Conservation (phyloP, 1,139 yeast genomes). For the Pneumocystis canis region DNA sequence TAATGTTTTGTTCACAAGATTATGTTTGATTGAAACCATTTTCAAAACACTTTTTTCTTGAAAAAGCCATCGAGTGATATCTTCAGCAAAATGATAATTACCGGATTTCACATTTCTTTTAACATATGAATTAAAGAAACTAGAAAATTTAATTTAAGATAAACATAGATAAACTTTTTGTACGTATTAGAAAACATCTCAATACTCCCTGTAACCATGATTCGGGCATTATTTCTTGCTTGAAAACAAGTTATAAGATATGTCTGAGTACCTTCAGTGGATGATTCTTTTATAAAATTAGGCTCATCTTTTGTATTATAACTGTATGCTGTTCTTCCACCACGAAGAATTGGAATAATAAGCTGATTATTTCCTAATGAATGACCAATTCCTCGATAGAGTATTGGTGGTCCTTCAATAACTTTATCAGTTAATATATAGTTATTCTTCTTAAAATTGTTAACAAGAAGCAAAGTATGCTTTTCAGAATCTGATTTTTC, state of each 20-base stretch:
- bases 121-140: constrained; percentile 3
- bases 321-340: constrained; percentile 55
- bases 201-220: constrained; percentile 63
- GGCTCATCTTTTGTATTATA: constrained; percentile 33
- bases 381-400: constrained; percentile 39
- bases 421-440: constrained; percentile 10
- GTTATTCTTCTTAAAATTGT: constrained; percentile 8
- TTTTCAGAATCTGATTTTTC: constrained; percentile 16
- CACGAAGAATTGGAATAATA: constrained; percentile 55
- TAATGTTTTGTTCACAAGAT: constrained; percentile 35
- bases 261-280: constrained; percentile 79
- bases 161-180: constrained; percentile 6
- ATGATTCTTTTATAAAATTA: constrained; percentile 27
- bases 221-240: constrained; percentile 64
- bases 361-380: constrained; percentile 45
- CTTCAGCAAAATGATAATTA: constrained; percentile 29
- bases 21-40: constrained; percentile 37
- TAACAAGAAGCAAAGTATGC: constrained; percentile 7
- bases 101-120: constrained; percentile 16
- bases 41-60: constrained; percentile 53
- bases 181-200: constrained; percentile 33
- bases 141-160: not conserved
- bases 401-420: constrained; percentile 16
- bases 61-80: constrained; percentile 60
- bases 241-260: constrained; percentile 69